Conservation (phyloP, 1,139 yeast species). For the Kurtzmaniella quercitrusa region DNA sequence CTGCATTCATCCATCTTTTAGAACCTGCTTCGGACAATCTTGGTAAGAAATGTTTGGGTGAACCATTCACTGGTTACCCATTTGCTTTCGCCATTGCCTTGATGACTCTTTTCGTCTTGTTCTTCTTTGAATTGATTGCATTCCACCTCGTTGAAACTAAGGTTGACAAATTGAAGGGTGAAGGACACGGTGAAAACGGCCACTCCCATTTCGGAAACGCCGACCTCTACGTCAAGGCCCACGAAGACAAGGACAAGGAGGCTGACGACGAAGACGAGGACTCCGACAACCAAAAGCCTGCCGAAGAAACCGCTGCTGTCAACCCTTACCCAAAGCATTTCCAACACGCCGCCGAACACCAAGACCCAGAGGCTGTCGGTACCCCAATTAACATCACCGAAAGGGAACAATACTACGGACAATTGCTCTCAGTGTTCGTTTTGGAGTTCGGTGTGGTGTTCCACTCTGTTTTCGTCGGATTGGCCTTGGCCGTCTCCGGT, state of each 20-base stretch:
- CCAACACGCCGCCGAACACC: conserved; percentile 47
- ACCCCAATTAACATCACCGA: conserved; percentile 33
- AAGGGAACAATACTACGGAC: conserved; percentile 43
- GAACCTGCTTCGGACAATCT: conserved; percentile 69
- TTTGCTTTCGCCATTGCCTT: conserved; percentile 64
- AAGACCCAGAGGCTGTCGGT: conserved; percentile 47
- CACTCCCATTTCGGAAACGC: conserved; percentile 53
- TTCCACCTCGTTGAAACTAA: conserved; percentile 45
- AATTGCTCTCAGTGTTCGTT: conserved; percentile 48
- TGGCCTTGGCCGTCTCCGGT: conserved; percentile 67
- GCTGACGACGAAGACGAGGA: conserved; percentile 12
- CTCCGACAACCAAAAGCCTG: conserved; percentile 3
- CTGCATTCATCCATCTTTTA: conserved; percentile 80
- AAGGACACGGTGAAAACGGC: conserved; percentile 21
- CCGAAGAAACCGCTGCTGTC: not conserved
- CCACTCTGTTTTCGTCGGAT: conserved; percentile 78
- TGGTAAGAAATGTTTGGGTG: conserved; percentile 50
- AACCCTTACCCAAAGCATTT: conserved; percentile 41
- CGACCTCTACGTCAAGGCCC: conserved; percentile 22
- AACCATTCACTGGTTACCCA: conserved; percentile 52
- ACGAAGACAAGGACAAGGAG: conserved; percentile 12
- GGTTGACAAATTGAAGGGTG: conserved; percentile 18
- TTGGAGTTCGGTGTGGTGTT: conserved; percentile 78
- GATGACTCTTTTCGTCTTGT: conserved; percentile 46
- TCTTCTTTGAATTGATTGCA: conserved; percentile 54